Percentiles rank a stretch among this genome's conserved stretches.
Conservation (phyloP, 2,329 filamentous ascomycete species). For the Gremmenia infestans region DNA sequence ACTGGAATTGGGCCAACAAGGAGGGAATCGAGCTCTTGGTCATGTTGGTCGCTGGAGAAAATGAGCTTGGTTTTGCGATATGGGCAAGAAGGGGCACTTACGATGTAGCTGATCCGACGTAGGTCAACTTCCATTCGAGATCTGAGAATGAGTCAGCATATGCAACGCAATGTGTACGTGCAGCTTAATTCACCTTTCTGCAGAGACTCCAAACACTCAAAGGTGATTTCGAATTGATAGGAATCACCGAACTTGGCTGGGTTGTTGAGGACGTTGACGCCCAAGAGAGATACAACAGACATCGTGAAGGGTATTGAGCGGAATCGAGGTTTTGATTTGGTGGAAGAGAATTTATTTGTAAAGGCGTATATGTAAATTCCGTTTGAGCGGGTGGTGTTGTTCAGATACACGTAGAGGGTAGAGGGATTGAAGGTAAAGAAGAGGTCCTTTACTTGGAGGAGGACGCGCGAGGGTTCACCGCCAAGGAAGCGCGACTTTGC, state of each 20-base stretch:
- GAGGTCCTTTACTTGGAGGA: neutral
- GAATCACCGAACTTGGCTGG: slow-evolving; percentile 88
- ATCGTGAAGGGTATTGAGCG: slow-evolving; percentile 46
- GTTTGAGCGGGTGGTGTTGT: neutral
- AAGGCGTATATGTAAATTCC: neutral
- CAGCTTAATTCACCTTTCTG: slow-evolving; percentile 66
- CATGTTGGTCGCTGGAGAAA: slow-evolving; percentile 60
- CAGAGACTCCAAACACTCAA: slow-evolving; percentile 91
- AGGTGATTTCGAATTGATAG: slow-evolving; percentile 98
- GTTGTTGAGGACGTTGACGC: slow-evolving; percentile 96
- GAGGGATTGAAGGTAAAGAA: neutral
- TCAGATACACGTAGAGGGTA: neutral
- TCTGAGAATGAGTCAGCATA: slow-evolving; percentile 49
- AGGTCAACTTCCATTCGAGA: slow-evolving; percentile 98
- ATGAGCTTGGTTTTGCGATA: neutral
- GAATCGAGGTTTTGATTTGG: neutral
- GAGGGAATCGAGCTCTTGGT: slow-evolving; percentile 95
- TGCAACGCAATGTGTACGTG: slow-evolving; percentile 2
- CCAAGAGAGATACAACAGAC: slow-evolving; percentile 94
- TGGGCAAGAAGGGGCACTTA: slow-evolving; percentile 44
- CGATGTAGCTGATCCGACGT: slow-evolving; percentile 97
- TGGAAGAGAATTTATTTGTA: neutral
- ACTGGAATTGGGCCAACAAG: slow-evolving; percentile 96
- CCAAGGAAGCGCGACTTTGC: neutral
- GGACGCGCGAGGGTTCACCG: neutral